Base-by-base conservation (phyloP, 441 rosid genomes). In the Iberis amara region DNA sequence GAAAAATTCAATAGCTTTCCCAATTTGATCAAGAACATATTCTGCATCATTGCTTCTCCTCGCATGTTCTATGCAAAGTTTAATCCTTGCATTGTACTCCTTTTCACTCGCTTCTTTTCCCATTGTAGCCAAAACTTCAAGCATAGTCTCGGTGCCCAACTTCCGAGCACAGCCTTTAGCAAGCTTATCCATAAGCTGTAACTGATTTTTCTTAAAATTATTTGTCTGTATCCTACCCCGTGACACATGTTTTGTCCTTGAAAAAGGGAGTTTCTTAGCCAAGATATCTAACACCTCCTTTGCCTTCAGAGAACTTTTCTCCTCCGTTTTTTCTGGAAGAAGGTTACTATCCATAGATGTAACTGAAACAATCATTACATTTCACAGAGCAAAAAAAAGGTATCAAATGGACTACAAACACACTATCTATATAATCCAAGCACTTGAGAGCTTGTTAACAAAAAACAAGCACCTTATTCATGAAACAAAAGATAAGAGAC, bases 41-140 rank as follows among this genome's bases (percentile, higher is more conserved):
- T 72, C 82, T 36, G 70, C 73, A 66, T 78, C 76, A 43, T 68
- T 72, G 56, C 64, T 76, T 57, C 37, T 54, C 68, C 66, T 79
- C 6, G 87, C 91, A 14, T 67, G 68, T 52, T 74, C 66, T 14
- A 88, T 27, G 61, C 77, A 73, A 43, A 74, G 36, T 40, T 68
- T 59, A 47, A 89, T 76, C 52, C 78, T 45, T 0, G 79, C 73
- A 26, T 73, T 80, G 73, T 71, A 83, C 60, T 82, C 95, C 67
- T 77, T 79, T 38, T 68, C 45, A 23, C 89, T 85, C 26, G 70
- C 76, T 61, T 76, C 87, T 59, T 77, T 74, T 18, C 95, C 95
- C 73, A 88, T 50, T 65, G 66, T 83, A 53, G 59, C 71, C 63
- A 83, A 65, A 33, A 83, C 56, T 14, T 59, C 38, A 62, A 83